Percentiles rank a stretch among this genome's conserved stretches.
Evolutionary conservation across 441 rosid genomes (phyloP).

Genomic region (Pelargonium cotyledonis): DNA sequence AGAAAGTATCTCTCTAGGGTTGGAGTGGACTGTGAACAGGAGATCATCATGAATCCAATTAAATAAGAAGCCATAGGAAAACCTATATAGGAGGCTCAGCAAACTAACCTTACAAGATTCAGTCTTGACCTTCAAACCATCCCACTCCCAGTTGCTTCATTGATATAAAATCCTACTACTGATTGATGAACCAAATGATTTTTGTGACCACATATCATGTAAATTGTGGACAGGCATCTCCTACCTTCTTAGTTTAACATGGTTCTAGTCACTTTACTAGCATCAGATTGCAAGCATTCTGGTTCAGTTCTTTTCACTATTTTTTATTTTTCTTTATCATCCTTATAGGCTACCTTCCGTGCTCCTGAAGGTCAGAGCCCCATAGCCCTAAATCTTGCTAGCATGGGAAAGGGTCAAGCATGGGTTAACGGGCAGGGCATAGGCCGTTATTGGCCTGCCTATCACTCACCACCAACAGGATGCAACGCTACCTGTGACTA

Average conservation of each 20-base stretch:
- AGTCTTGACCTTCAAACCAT: neutral
- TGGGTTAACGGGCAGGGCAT: constrained; percentile 63
- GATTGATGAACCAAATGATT: neutral
- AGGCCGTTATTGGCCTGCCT: constrained; percentile 60
- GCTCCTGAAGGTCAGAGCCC: constrained; percentile 53
- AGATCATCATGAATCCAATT: neutral
- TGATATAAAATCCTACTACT: too few relatives aligned
- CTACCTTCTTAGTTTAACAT: neutral
- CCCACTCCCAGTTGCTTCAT: neutral
- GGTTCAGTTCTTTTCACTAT: neutral
- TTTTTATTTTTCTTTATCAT: neutral
- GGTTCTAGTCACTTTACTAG: neutral
- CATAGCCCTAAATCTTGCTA: constrained; percentile 44
- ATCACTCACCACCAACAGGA: constrained; percentile 45
- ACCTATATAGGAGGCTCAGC: too few relatives aligned
- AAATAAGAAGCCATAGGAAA: neutral
- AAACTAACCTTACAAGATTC: neutral
- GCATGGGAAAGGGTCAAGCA: constrained; percentile 75
- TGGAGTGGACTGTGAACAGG: neutral
- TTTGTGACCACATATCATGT: neutral
- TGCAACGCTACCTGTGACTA: constrained; percentile 50
- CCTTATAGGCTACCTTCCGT: constrained; percentile 35
- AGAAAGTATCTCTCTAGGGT: neutral
- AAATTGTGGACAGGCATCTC: neutral
- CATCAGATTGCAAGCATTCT: neutral